Conservation (phyloP, 371 early-diverging fungal species). For the Funneliformis caledonium region DNA sequence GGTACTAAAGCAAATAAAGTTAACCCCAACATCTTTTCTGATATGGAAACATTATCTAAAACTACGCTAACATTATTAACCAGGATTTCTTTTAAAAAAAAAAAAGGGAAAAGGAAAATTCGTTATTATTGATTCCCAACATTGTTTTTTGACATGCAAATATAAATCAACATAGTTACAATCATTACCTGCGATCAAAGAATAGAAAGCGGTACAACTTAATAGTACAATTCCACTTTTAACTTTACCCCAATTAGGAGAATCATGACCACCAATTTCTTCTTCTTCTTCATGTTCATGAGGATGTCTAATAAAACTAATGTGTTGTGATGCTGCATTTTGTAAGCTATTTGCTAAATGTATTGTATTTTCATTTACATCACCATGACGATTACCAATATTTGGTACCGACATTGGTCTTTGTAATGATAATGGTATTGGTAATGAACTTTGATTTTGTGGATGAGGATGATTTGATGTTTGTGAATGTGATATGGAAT, state of each 20-base stretch:
- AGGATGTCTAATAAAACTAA: slow-evolving; percentile 45
- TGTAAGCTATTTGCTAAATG: neutral
- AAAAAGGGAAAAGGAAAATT: neutral
- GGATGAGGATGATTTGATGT: neutral
- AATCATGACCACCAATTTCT: slow-evolving; percentile 82
- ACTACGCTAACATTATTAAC: slow-evolving; percentile 80
- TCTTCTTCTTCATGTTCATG: slow-evolving; percentile 63
- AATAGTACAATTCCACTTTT: slow-evolving; percentile 83
- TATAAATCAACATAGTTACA: no score
- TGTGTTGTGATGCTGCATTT: neutral
- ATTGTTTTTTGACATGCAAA: no score
- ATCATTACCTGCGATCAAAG: slow-evolving; percentile 74
- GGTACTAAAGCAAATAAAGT: slow-evolving; percentile 95
- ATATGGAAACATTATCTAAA: slow-evolving; percentile 45
- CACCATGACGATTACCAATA: neutral
- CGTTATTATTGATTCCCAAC: neutral
- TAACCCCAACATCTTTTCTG: slow-evolving; percentile 89
- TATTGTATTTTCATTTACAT: slow-evolving; percentile 17
- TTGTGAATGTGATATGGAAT: neutral
- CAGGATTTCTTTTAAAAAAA: slow-evolving; percentile 58
- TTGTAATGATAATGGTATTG: neutral
- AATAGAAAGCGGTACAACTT: slow-evolving; percentile 83
- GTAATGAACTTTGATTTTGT: slow-evolving; percentile 16
- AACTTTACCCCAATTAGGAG: slow-evolving; percentile 88
- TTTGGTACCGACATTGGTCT: neutral